Evolutionary conservation across 2,329 filamentous ascomycete genomes (phyloP).

Genomic region (Atkinsonella texensis): DNA sequence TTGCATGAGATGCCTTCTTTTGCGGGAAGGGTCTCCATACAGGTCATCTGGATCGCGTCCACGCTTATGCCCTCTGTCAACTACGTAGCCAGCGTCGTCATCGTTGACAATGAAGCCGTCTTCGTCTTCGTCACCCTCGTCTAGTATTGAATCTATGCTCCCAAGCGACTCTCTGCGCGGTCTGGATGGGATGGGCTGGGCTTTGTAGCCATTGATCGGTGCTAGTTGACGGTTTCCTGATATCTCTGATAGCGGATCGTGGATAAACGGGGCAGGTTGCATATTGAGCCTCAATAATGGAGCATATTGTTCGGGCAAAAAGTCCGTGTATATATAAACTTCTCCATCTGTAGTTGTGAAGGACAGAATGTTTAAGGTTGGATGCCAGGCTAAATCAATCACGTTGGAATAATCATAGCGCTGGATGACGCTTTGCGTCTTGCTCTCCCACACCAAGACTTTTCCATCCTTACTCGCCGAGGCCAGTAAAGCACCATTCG

Average conservation of each 20-base stretch:
- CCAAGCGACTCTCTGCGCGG: slow-evolving; percentile 54
- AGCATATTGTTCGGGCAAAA: slow-evolving; percentile 46
- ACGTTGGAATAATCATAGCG: slow-evolving; percentile 73
- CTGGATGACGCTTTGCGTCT: slow-evolving; percentile 69
- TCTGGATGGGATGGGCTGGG: slow-evolving; percentile 33
- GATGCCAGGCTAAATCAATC: slow-evolving; percentile 82
- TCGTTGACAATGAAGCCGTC: slow-evolving; percentile 91
- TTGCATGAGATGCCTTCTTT: slow-evolving; percentile 36
- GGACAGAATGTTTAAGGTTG: slow-evolving; percentile 73
- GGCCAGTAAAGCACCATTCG: slow-evolving; percentile 80
- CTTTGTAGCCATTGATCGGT: slow-evolving; percentile 38
- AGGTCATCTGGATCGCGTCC: slow-evolving; percentile 41
- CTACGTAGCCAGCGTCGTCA: slow-evolving; percentile 80
- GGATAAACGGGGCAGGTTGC: slow-evolving; percentile 76
- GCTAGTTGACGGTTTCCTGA: slow-evolving; percentile 51
- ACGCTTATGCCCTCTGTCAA: slow-evolving; percentile 39
- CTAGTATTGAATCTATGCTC: slow-evolving; percentile 74
- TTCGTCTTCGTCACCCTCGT: slow-evolving; percentile 37
- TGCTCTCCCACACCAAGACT: slow-evolving; percentile 77
- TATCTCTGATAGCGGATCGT: slow-evolving; percentile 62
- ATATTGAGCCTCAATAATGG: slow-evolving; percentile 42
- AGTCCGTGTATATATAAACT: slow-evolving; percentile 75
- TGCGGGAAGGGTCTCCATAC: slow-evolving; percentile 30
- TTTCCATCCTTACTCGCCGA: slow-evolving; percentile 56
- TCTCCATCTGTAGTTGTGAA: slow-evolving; percentile 91